Conservation (phyloP, 1,284 basidiomycete genomes). For the Cutaneotrichosporon dermatis region DNA sequence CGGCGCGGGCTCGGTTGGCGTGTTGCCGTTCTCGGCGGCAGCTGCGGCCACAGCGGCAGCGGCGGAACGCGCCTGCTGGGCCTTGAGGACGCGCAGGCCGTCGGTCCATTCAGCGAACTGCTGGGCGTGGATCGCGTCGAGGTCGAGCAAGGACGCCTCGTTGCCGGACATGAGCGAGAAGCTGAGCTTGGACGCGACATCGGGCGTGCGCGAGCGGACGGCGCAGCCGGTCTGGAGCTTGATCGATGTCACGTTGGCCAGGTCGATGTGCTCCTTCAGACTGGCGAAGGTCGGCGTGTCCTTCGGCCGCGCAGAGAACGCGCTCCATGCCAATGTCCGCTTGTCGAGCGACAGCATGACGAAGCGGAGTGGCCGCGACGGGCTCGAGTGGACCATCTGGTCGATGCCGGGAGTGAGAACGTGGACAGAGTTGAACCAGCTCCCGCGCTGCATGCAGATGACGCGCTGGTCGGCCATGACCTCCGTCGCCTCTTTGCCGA, state of each 20-base stretch:
- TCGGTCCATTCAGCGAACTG: slow-evolving; percentile 96
- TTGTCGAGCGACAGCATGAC: slow-evolving; percentile 39
- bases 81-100: slow-evolving; percentile 79
- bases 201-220: slow-evolving; percentile 51
- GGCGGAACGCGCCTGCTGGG: slow-evolving; percentile 25
- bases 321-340: slow-evolving; percentile 38
- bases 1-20: slow-evolving; percentile 52
- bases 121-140: slow-evolving; percentile 76
- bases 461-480: slow-evolving; percentile 77
- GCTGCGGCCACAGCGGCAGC: not conserved
- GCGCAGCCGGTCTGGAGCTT: slow-evolving; percentile 67
- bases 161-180: slow-evolving; percentile 65
- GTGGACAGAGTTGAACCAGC: slow-evolving; percentile 43
- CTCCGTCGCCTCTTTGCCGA: slow-evolving; percentile 87
- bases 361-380: slow-evolving; percentile 36
- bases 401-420: slow-evolving; percentile 29
- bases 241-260: slow-evolving; percentile 71
- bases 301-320: slow-evolving; percentile 25
- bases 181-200: slow-evolving; percentile 60
- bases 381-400: slow-evolving; percentile 22
- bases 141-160: slow-evolving; percentile 76
- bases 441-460: slow-evolving; percentile 45
- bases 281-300: slow-evolving; percentile 28
- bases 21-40: not conserved
- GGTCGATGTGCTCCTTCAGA: slow-evolving; percentile 67